Percentiles rank a stretch among this genome's conserved stretches.
Conservation (phyloP, 352 stramenopile species). For the Phytophthora pini region DNA sequence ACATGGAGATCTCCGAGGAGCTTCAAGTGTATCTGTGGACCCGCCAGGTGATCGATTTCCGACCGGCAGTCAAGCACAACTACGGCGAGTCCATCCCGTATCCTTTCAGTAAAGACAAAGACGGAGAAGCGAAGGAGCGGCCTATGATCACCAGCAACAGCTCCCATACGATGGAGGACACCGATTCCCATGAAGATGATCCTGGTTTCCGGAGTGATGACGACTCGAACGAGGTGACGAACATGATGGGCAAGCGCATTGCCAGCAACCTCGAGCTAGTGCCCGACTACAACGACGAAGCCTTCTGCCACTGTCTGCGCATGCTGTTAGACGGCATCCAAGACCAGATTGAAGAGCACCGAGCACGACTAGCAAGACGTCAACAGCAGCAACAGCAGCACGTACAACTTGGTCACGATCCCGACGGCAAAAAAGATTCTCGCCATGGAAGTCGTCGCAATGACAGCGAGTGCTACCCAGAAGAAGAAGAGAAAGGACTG, state of each 20-base stretch:
- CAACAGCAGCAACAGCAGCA: slow-evolving; percentile 38
- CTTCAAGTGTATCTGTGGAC: slow-evolving; percentile 90
- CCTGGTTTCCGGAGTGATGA: slow-evolving; percentile 19
- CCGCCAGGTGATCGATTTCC: slow-evolving; percentile 84
- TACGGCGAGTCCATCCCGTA: slow-evolving; percentile 15
- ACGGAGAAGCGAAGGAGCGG: neutral
- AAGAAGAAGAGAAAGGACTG: slow-evolving; percentile 28
- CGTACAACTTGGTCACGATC: slow-evolving; percentile 33
- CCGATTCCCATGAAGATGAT: slow-evolving; percentile 29
- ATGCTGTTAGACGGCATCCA: slow-evolving; percentile 83
- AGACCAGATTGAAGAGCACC: slow-evolving; percentile 85
- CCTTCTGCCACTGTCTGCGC: slow-evolving; percentile 68
- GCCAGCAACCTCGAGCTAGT: slow-evolving; percentile 36
- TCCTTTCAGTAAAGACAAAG: slow-evolving; percentile 5
- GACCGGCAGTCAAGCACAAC: slow-evolving; percentile 47
- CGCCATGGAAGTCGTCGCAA: slow-evolving; percentile 26
- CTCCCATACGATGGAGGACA: slow-evolving; percentile 33
- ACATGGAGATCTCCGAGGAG: slow-evolving; percentile 85
- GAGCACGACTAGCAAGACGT: slow-evolving; percentile 51
- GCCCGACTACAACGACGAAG: slow-evolving; percentile 64
- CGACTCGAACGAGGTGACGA: slow-evolving; percentile 13
- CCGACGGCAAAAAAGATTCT: slow-evolving; percentile 24
- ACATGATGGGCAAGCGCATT: slow-evolving; percentile 14
- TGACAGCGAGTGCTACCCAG: slow-evolving; percentile 19
- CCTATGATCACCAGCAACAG: slow-evolving; percentile 26